These are phyloP conservation scores for Fonsecaea erecta DNA, from an alignment of 2,329 filamentous ascomycete genomes.

Conservation along the genomic window DNA sequence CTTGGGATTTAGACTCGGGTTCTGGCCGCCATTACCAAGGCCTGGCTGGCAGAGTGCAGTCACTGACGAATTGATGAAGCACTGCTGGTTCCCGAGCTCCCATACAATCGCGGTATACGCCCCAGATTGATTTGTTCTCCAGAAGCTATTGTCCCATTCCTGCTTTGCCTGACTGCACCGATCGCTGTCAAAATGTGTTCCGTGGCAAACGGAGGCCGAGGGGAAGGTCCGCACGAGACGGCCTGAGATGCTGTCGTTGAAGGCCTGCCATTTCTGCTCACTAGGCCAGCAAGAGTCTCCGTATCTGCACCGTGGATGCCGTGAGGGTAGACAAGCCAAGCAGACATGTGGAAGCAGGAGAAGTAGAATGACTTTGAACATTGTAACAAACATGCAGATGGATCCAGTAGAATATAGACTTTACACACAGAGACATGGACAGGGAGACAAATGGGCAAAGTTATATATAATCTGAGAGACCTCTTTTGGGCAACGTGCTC, in stretches of 20 bases:
- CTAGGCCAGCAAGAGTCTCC: constrained; percentile 46
- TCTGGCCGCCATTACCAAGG: constrained; percentile 25
- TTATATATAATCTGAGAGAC: not conserved
- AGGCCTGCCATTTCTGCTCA: constrained; percentile 38
- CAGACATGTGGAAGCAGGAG: constrained; percentile 8
- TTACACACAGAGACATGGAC: not conserved
- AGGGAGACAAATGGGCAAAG: not conserved
- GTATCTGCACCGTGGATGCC: constrained; percentile 13
- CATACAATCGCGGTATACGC: constrained; percentile 40
- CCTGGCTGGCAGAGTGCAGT: constrained; percentile 37
- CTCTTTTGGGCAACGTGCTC: not conserved
- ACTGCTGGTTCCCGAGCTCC: constrained; percentile 41
- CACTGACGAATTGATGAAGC: constrained; percentile 38
- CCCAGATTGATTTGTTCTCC: constrained; percentile 39
- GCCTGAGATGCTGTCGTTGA: constrained; percentile 45
- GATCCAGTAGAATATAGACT: not conserved
- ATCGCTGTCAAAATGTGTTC: constrained; percentile 32
- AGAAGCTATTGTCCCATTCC: constrained; percentile 37
- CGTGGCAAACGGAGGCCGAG: constrained; percentile 45
- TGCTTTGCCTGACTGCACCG: constrained; percentile 37
- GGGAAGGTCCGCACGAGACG: constrained; percentile 43
- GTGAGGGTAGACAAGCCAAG: not conserved
- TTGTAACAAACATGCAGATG: not conserved
- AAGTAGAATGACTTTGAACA: not conserved
- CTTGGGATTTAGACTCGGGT: not conserved